Base-by-base conservation (phyloP, 371 early-diverging fungal genomes). In the Actinomucor elegans region DNA sequence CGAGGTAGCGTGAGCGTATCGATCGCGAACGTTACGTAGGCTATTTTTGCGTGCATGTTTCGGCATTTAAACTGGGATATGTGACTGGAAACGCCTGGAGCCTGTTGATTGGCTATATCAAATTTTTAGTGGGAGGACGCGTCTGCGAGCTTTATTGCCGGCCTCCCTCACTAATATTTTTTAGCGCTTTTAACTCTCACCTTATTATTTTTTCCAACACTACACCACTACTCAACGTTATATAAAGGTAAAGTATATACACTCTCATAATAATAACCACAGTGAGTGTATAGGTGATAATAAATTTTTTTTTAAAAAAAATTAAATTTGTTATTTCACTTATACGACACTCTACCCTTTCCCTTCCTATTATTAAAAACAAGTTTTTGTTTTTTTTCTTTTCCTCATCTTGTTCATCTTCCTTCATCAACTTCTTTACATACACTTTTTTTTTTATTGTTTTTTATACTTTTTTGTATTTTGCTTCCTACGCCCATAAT, bases 111-210 rank as follows among this genome's bases (percentile, higher is more conserved):
- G n/a, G n/a, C n/a, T n/a, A n/a, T n/a, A n/a, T n/a, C n/a, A n/a
- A n/a, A n/a, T n/a, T n/a, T n/a, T n/a, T n/a, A n/a, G n/a, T n/a
- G n/a, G n/a, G n/a, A n/a, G n/a, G n/a, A n/a, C n/a, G n/a, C n/a
- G n/a, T n/a, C n/a, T n/a, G n/a, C n/a, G n/a, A n/a, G n/a, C n/a
- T n/a, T n/a, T n/a, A 41, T 26, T 41, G 26, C 41, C 41, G 12
- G 41, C 41, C 41, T 41, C 41, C 41, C 41, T 41, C 41, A 24
- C 41, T 41, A 26, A 12, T 26, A 41, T 41, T 41, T 41, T 38
- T 14, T 41, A 41, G 24, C 41, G 41, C 41, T 41, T 26, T 41
- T 23, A 41, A 41, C 41, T 0, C n/a, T 41, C 41, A 41, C 41
- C 41, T 21, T 41, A 41, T 41, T 41, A 38, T 41, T 41, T 41